Evolutionary conservation across 2,329 filamentous ascomycete genomes (phyloP).

Genomic region (Septoria petroselini): DNA sequence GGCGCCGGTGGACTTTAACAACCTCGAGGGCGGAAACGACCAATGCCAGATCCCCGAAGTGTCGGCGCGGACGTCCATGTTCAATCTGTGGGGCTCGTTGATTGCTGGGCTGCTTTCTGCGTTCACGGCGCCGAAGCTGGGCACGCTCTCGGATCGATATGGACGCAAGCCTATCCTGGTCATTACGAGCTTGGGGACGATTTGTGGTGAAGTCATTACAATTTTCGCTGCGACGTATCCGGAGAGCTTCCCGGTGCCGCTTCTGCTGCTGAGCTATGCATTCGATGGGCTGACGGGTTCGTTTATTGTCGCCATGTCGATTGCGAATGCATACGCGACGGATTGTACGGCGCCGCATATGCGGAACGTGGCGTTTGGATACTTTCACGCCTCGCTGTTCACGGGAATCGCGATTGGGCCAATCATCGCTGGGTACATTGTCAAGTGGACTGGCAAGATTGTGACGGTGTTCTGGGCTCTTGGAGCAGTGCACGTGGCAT

Average conservation of each 20-base stretch:
- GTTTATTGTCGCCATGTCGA: constrained; percentile 76
- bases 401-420: constrained; percentile 85
- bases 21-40: constrained; percentile 58
- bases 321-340: constrained; percentile 81
- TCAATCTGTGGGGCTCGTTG: constrained; percentile 72
- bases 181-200: constrained; percentile 68
- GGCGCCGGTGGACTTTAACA: constrained; percentile 62
- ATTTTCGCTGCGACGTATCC: constrained; percentile 75
- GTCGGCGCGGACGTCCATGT: constrained; percentile 71
- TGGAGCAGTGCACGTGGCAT: constrained; percentile 67
- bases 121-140: constrained; percentile 76
- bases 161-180: constrained; percentile 74
- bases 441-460: constrained; percentile 70
- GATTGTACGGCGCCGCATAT: constrained; percentile 81
- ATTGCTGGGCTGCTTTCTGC: constrained; percentile 75
- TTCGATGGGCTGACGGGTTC: constrained; percentile 84
- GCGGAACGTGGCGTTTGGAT: constrained; percentile 80
- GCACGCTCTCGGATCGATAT: constrained; percentile 80
- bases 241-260: constrained; percentile 68
- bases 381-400: constrained; percentile 86
- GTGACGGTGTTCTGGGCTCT: constrained; percentile 82
- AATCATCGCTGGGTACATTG: constrained; percentile 73
- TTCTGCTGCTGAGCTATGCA: constrained; percentile 71
- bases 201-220: constrained; percentile 71
- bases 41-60: constrained; percentile 80